Conservation (phyloP, 192 early-diverging fungal species). For the Podila horticola region DNA sequence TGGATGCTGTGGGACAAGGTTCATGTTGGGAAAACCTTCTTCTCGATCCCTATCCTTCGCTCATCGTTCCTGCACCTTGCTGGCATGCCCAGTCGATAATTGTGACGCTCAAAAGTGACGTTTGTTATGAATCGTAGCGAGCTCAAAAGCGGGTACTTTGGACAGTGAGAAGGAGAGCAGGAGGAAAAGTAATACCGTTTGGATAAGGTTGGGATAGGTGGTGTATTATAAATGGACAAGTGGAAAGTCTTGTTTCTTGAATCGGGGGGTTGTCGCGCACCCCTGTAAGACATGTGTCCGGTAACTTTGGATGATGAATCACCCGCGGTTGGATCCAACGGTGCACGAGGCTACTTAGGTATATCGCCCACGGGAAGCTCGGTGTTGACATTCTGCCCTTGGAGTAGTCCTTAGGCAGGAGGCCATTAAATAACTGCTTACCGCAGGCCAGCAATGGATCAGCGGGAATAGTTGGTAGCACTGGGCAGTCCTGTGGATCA, state of each 20-base stretch:
- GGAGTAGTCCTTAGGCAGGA: constrained; percentile 36
- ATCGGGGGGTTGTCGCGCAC: constrained; percentile 44
- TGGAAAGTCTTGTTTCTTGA: background rate
- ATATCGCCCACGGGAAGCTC: constrained; percentile 51
- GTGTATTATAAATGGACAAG: background rate
- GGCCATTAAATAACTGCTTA: constrained; percentile 51
- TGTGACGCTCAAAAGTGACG: too few relatives aligned
- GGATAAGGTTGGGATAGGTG: too few relatives aligned
- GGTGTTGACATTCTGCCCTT: constrained; percentile 52
- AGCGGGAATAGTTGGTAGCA: constrained; percentile 49
- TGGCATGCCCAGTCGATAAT: too few relatives aligned
- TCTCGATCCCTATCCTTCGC: too few relatives aligned
- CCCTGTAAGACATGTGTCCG: constrained; percentile 46
- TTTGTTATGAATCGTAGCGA: too few relatives aligned
- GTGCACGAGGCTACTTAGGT: constrained; percentile 45
- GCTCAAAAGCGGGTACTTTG: too few relatives aligned
- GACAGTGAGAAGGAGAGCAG: too few relatives aligned
- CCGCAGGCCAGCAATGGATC: constrained; percentile 53
- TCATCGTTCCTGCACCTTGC: too few relatives aligned
- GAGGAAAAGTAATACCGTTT: too few relatives aligned
- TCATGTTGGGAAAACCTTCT: too few relatives aligned
- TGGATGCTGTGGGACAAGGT: too few relatives aligned
- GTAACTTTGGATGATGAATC: constrained; percentile 46
- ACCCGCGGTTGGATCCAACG: constrained; percentile 31
- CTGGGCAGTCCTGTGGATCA: constrained; percentile 51